Evolutionary conservation across 2,329 filamentous ascomycete genomes (phyloP), one percentile per base, ranked within the genome.

Genomic region (Tolypocladium album): DNA sequence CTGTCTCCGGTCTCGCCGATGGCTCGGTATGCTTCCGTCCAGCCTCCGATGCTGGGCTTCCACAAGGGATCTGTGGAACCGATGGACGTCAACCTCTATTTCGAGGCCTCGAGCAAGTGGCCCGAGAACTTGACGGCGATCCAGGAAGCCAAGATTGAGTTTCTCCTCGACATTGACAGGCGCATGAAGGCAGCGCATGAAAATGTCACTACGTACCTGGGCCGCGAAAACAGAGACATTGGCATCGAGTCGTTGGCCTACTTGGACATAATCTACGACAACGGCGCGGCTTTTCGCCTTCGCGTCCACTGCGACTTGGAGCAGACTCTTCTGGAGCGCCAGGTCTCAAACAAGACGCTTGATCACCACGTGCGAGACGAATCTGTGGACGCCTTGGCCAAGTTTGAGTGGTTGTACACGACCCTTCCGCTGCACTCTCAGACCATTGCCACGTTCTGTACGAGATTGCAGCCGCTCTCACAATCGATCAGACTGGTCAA

Each of bases 41-140:
- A 72, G 5, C 67, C 70, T 17, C 74, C 74, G 0, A 62, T 64
- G 31, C 72, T 79, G 45, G 75, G 76, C 31, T 76, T 79, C 17
- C 74, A 76, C 57, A 78, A 77, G 24, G 75, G 73, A 0, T 66
- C 73, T 22, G 67, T 78, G 59, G 70, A 72, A 34, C 88, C 90
- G 0, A 88, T 92, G 65, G 87, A 95, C 65, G 83, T 95, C 39
- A 82, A 92, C 50, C 80, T 99, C 56, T 92, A 93, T 69, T 97
- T 99, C 67, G 94, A 99, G 75, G 90, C 89, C 5, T 97, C 94
- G 8, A 88, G 86, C 55, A 88, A 90, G 66, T 99, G 94, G 94
- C 94, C 94, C 0, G 92, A 97, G 69, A 91, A 95, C 69, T 76
- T 97, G 11, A 84, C 84, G 4, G 92, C 93, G 6, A 96, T 97